These are phyloP conservation scores for Agaricus blazei DNA, from an alignment of 768 basidiomycete species.

Conservation along the genomic window DNA sequence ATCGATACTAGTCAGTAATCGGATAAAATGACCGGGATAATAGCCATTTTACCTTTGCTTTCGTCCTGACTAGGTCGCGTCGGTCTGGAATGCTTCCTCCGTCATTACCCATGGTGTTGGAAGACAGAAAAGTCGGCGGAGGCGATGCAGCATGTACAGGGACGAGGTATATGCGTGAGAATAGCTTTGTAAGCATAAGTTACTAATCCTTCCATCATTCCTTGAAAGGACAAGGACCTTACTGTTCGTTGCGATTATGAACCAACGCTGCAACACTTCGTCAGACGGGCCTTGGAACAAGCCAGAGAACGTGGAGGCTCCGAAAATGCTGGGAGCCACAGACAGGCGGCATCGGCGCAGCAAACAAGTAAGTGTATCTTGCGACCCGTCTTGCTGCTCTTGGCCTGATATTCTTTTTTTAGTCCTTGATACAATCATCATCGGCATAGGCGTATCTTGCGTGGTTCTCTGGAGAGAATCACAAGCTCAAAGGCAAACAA, in stretches of 20 bases:
- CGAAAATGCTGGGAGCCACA: too few species aligned
- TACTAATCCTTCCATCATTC: too few species aligned
- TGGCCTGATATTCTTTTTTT: too few species aligned
- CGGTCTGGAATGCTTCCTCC: conserved; percentile 86
- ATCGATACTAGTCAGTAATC: conserved; percentile 6
- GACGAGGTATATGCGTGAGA: neutral
- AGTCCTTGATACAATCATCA: conserved; percentile 49
- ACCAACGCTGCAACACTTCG: too few species aligned
- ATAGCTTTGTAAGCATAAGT: neutral
- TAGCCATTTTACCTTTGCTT: conserved; percentile 50
- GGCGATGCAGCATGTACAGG: neutral
- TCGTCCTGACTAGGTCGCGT: conserved; percentile 69
- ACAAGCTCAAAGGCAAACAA: conserved; percentile 74
- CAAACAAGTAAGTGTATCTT: too few species aligned
- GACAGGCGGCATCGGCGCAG: too few species aligned
- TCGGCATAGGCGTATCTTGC: conserved; percentile 47
- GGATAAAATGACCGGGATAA: neutral
- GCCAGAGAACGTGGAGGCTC: too few species aligned
- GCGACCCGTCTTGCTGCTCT: too few species aligned
- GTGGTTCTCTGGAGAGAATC: conserved; percentile 75
- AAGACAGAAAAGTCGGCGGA: neutral
- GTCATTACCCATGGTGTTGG: conserved; percentile 70
- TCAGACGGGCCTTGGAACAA: too few species aligned
- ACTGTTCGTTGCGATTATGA: too few species aligned
- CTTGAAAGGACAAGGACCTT: too few species aligned